These are phyloP conservation scores for Biscogniauxia sp. DNA, from an alignment of 2,329 filamentous ascomycete genomes.

Conservation along the genomic window DNA sequence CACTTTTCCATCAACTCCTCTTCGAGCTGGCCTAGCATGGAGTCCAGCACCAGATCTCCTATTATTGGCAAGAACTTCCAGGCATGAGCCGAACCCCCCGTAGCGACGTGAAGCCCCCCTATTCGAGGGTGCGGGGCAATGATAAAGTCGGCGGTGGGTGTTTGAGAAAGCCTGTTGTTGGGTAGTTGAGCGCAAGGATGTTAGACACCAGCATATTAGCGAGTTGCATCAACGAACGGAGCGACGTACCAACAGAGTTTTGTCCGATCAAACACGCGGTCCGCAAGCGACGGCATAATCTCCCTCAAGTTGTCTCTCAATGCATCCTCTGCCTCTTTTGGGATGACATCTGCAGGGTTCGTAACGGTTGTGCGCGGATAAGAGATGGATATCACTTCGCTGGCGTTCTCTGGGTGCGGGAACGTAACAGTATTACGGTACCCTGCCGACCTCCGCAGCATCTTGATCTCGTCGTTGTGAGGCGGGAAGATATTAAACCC, in stretches of 20 bases:
- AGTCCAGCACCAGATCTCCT: background rate
- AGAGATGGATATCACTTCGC: background rate
- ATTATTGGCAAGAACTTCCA: background rate
- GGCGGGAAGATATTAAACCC: conserved; percentile 3
- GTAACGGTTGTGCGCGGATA: background rate
- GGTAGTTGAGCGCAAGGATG: too few species aligned
- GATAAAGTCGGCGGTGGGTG: background rate
- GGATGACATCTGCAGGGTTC: background rate
- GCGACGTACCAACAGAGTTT: background rate
- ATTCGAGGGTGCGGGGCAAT: background rate
- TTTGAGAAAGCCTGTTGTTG: background rate
- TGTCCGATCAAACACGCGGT: background rate
- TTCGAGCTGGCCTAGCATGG: background rate
- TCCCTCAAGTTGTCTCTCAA: background rate
- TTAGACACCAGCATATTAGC: too few species aligned
- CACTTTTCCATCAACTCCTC: background rate
- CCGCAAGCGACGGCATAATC: background rate
- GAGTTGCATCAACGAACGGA: too few species aligned
- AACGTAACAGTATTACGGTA: background rate
- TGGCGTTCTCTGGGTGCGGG: background rate
- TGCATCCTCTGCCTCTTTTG: background rate
- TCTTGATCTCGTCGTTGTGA: conserved; percentile 1
- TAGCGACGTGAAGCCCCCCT: background rate
- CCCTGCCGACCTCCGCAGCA: background rate
- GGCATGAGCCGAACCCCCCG: background rate